Evolutionary conservation across 345 rosid species (phyloP).

Genomic region (Melaleuca alternifolia): DNA sequence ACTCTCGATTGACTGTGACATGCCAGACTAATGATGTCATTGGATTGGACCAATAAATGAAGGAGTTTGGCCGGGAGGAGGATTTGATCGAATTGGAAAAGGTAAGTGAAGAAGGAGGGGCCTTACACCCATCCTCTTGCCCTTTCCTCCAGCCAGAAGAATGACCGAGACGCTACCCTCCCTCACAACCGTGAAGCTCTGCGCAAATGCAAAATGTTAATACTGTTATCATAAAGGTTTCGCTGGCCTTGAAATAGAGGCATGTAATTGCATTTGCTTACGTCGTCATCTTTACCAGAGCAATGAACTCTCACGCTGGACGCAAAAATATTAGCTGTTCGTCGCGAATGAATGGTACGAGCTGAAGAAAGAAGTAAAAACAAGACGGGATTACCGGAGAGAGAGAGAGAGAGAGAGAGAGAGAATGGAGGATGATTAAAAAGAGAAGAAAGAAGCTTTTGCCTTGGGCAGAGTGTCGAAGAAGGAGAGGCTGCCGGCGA

Average conservation of each 20-base stretch:
- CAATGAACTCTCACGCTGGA: slow-evolving; percentile 15
- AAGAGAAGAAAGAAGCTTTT: not conserved
- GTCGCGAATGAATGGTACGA: not conserved
- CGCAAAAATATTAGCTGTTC: not conserved
- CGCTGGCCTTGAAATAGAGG: not conserved
- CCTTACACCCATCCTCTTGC: slow-evolving; percentile 93
- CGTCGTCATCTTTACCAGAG: slow-evolving; percentile 25
- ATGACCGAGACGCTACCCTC: slow-evolving; percentile 75
- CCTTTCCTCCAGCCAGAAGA: slow-evolving; percentile 88
- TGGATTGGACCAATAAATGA: not conserved
- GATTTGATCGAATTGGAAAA: not conserved
- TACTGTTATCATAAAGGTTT: not conserved
- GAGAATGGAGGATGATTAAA: not conserved
- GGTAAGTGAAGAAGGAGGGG: not conserved
- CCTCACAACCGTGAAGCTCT: slow-evolving; percentile 38
- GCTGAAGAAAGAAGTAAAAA: not conserved
- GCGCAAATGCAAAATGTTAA: not conserved
- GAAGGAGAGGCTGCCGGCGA: not conserved
- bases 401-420: not conserved
- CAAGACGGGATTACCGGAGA: not conserved
- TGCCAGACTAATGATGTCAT: not conserved
- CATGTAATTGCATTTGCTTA: slow-evolving; percentile 4
- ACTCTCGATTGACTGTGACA: not conserved
- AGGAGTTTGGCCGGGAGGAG: not conserved
- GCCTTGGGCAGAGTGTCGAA: not conserved